Base-by-base conservation (phyloP, 2,329 filamentous ascomycete species). In the Arachnopeziza araneosa region DNA sequence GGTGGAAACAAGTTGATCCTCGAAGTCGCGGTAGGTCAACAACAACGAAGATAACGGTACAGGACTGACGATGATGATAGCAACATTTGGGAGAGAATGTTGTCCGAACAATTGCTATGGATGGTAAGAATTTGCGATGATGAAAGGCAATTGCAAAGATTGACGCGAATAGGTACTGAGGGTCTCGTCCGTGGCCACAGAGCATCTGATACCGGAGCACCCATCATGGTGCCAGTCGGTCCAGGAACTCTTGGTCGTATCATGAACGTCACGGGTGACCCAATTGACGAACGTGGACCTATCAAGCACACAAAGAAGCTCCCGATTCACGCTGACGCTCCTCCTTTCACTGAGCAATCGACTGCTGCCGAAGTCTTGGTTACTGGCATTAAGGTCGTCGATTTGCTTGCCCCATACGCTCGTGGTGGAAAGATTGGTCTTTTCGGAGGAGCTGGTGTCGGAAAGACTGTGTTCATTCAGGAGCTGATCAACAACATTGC, bases 401-500 rank as follows among this genome's bases (percentile, higher is more conserved):
- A 99, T 79, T 86, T 99, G 70, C 88, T 99, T 75, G 95, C 95
- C 74, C 95, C 95, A 75, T 99, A 99, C 81, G 95, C 95, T 78
- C 95, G 95, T 96, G 95, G 95, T 91, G 95, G 95, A 88, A 99
- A 99, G 90, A 99, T 99, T 86, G 95, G 95, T 91, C 92, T 99
- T 72, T 99, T 99, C 83, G 95, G 95, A 83, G 95, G 95, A 93
- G 95, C 95, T 74, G 95, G 95, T 96, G 95, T 99, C 85, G 95
- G 95, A 81, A 99, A 99, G 90, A 99, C 95, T 78, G 95, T 99
- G 78, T 99, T 98, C 86, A 99, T 99, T 80, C 95, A 99, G 87
- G 95, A 99, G 84, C 83, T 99, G 77, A 99, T 99, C 84, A 99
- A 99, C 92, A 99, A 99, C 89, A 98, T 99, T 77, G 95, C 95